phyloP scores from a whole-genome alignment of 2,329 filamentous ascomycete species.

The Curvularia spicifera region DNA sequence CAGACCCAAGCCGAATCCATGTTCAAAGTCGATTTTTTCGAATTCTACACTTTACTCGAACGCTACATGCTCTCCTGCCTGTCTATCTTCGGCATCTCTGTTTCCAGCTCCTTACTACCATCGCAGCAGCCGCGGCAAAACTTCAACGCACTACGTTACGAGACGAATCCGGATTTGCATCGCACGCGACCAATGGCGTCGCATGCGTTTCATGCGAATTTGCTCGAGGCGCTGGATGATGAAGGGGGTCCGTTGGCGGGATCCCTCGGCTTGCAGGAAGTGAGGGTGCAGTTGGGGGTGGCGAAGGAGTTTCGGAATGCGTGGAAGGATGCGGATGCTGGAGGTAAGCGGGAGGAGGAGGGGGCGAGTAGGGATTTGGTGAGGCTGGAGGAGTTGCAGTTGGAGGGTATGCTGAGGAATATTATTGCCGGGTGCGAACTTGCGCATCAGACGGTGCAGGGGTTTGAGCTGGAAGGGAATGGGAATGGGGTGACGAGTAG shows the following conservation, averaged over 20 bases:
- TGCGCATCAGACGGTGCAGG: conserved; percentile 56
- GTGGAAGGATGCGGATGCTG: conserved; percentile 74
- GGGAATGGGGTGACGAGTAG: conserved; percentile 24
- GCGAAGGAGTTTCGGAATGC: conserved; percentile 75
- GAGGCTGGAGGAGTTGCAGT: conserved; percentile 65
- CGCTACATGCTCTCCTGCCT: conserved; percentile 71
- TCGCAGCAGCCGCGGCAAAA: conserved; percentile 20
- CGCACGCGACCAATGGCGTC: conserved; percentile 31
- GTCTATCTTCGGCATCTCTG: conserved; percentile 65
- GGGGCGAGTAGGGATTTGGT: conserved; percentile 31
- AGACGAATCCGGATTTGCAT: conserved; percentile 39
- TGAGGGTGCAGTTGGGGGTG: conserved; percentile 64
- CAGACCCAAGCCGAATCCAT: conserved; percentile 56
- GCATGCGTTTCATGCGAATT: conserved; percentile 73
- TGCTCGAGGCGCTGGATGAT: conserved; percentile 67
- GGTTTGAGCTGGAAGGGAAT: conserved; percentile 10
- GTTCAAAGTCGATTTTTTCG: conserved; percentile 80
- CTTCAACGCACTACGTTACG: conserved; percentile 41
- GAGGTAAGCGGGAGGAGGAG: conserved; percentile 16
- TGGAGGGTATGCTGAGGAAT: conserved; percentile 64
- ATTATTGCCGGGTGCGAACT: conserved; percentile 66
- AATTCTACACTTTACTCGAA: conserved; percentile 76
- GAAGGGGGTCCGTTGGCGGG: conserved; percentile 62
- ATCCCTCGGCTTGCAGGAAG: conserved; percentile 62
- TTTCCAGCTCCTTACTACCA: conserved; percentile 44